These are phyloP conservation scores for Eucalyptus sideroxylon DNA, from an alignment of 345 rosid species.

Conservation along the genomic window DNA sequence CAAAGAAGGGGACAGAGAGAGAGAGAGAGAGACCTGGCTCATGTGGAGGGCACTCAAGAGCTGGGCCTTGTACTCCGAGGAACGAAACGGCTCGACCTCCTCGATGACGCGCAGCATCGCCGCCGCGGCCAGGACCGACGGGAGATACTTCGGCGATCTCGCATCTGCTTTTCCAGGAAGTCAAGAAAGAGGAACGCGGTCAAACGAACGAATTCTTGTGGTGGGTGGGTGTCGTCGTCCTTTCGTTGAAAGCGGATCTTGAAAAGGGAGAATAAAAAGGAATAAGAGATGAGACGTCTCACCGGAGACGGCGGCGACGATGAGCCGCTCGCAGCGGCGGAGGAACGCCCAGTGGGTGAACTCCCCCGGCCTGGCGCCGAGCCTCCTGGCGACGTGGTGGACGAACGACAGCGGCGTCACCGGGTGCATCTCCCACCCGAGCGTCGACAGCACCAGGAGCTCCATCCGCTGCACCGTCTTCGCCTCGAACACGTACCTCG, in stretches of 20 bases:
- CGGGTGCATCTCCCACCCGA: conserved; percentile 89
- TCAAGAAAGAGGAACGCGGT: neutral
- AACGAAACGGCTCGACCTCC: conserved; percentile 37
- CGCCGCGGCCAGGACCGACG: conserved; percentile 80
- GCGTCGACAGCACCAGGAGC: conserved; percentile 74
- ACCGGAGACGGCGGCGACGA: conserved; percentile 63
- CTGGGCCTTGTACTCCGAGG: conserved; percentile 35
- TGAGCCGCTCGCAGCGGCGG: conserved; percentile 45
- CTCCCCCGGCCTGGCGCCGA: conserved; percentile 18
- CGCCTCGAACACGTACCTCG: conserved; percentile 67
- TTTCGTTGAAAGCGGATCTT: neutral
- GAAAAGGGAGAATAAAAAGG: neutral
- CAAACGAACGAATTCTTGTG: neutral
- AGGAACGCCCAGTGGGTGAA: conserved; percentile 41
- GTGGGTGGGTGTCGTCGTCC: neutral
- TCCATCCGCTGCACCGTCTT: conserved; percentile 94
- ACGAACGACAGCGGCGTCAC: conserved; percentile 74
- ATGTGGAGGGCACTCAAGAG: conserved; percentile 45
- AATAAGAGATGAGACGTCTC: neutral
- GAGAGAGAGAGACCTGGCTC: conserved; percentile 24
- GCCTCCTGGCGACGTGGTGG: conserved; percentile 63
- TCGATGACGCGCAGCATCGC: conserved; percentile 68
- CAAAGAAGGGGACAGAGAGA: neutral
- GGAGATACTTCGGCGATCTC: conserved; percentile 52
- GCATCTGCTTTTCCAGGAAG: conserved; percentile 25